Percentiles rank a stretch among this genome's conserved stretches.
phyloP scores from a whole-genome alignment of 2,329 filamentous ascomycete species.

The Pezicula neosporulosa region DNA sequence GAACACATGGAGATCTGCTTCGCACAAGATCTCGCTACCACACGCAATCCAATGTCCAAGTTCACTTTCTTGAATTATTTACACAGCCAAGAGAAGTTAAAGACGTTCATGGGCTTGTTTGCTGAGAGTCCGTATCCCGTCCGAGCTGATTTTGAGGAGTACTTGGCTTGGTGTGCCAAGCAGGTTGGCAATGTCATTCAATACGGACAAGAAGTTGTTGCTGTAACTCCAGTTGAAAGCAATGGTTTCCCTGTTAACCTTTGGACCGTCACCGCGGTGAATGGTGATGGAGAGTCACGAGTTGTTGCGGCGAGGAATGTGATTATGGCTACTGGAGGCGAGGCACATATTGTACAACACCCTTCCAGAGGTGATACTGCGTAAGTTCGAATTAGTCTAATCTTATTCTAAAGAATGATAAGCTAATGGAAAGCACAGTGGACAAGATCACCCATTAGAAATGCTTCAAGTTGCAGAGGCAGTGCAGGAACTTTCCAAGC shows the following conservation, averaged over 20 bases:
- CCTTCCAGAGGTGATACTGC: neutral
- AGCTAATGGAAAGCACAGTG: too few species aligned
- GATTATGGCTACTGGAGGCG: neutral
- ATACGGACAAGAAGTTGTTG: slow-evolving; percentile 57
- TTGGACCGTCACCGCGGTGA: neutral
- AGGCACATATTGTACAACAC: neutral
- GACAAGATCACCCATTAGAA: too few species aligned
- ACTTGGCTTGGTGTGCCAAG: slow-evolving; percentile 64
- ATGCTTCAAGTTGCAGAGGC: neutral
- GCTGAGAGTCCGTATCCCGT: slow-evolving; percentile 40
- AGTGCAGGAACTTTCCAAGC: neutral
- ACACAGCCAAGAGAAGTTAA: slow-evolving; percentile 55
- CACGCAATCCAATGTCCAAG: slow-evolving; percentile 59
- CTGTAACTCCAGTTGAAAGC: slow-evolving; percentile 31
- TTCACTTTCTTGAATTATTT: slow-evolving; percentile 71
- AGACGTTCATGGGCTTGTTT: slow-evolving; percentile 54
- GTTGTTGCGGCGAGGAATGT: neutral
- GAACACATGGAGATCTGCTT: slow-evolving; percentile 70
- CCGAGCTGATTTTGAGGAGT: slow-evolving; percentile 65
- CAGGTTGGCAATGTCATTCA: slow-evolving; percentile 57
- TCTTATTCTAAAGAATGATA: too few species aligned
- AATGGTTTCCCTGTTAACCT: neutral
- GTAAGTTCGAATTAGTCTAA: too few species aligned
- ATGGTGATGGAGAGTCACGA: neutral
- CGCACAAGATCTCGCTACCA: slow-evolving; percentile 65